Conservation (phyloP, 1,139 yeast genomes). For the Nakaseomyces glabratus region DNA sequence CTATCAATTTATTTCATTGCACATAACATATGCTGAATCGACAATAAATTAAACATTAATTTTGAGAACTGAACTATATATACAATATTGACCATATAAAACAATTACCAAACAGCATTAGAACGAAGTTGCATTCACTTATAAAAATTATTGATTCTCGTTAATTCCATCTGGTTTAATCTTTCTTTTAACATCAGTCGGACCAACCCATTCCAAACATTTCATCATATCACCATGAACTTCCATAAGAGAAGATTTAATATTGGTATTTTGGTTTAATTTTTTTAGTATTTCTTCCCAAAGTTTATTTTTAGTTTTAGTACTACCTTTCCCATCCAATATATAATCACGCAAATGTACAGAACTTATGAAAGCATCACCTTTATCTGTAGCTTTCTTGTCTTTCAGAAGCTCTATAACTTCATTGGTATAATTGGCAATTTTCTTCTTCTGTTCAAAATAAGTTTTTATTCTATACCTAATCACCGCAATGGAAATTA, state of each 20-base stretch:
- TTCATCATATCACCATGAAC: slow-evolving; percentile 79
- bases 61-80: neutral
- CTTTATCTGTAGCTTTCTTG: slow-evolving; percentile 25
- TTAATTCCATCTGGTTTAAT: neutral
- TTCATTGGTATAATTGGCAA: slow-evolving; percentile 29
- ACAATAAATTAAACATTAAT: neutral
- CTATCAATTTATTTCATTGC: neutral
- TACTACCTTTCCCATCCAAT: slow-evolving; percentile 37
- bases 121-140: too few species aligned
- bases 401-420: slow-evolving; percentile 41
- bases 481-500: slow-evolving; percentile 24
- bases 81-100: neutral
- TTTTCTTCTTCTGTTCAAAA: slow-evolving; percentile 34
- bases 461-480: slow-evolving; percentile 35
- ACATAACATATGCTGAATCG: neutral
- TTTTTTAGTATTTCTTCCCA: slow-evolving; percentile 56
- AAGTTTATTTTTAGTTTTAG: slow-evolving; percentile 40
- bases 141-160: too few species aligned
- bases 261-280: slow-evolving; percentile 49
- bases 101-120: too few species aligned
- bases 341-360: slow-evolving; percentile 71
- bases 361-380: slow-evolving; percentile 47
- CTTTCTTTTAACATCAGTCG: slow-evolving; percentile 8
- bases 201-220: slow-evolving; percentile 83
- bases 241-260: slow-evolving; percentile 39